Evolutionary conservation across 306 rosid species (phyloP).

Genomic region (Lagenaria siceraria): DNA sequence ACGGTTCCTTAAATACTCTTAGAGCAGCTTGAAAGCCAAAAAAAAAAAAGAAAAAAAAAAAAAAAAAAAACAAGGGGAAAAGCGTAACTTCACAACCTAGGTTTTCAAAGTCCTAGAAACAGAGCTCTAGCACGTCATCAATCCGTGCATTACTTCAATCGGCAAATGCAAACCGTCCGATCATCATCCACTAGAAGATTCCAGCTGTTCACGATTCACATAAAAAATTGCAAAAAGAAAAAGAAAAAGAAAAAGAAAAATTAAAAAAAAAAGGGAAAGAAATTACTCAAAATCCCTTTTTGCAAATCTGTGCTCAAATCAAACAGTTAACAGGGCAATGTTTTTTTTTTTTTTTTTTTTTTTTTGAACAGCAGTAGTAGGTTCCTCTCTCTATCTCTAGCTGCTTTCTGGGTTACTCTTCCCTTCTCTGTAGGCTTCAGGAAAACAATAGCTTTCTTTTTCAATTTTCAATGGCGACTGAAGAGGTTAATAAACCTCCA

Average conservation of each 20-base stretch:
- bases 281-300: conserved; percentile 17
- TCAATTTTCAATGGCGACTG: conserved; percentile 46
- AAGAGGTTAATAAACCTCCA: conserved; percentile 32
- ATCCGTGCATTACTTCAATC: conserved; percentile 26
- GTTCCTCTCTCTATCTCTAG: conserved; percentile 8
- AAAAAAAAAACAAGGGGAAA: background rate
- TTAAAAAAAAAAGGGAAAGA: background rate
- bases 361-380: conserved; percentile 5
- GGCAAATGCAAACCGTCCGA: conserved; percentile 18
- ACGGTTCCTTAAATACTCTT: no score
- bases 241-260: conserved; percentile 6
- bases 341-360: background rate
- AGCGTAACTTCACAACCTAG: background rate
- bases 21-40: no score
- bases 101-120: background rate
- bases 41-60: no score
- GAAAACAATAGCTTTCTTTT: background rate
- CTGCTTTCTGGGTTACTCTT: background rate
- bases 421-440: background rate
- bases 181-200: conserved; percentile 12
- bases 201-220: conserved; percentile 30
- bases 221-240: conserved; percentile 2
- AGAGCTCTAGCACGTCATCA: conserved; percentile 28
- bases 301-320: conserved; percentile 22
- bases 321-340: conserved; percentile 9